These are phyloP conservation scores for Linnemannia elongata DNA, from an alignment of 192 early-diverging fungal genomes.

Conservation along the genomic window DNA sequence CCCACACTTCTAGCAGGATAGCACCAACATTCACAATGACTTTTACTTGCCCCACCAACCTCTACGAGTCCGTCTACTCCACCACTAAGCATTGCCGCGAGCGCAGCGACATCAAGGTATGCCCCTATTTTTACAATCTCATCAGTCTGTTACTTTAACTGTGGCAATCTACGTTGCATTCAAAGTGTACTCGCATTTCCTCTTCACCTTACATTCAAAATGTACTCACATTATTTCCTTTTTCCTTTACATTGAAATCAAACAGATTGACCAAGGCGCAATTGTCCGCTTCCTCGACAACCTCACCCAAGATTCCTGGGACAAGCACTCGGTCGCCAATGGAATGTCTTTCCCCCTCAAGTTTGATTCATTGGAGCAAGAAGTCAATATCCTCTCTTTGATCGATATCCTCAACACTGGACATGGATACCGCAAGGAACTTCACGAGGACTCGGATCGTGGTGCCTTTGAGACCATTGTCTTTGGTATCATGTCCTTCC, in stretches of 20 bases:
- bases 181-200: neutral
- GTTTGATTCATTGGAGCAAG: constrained; percentile 79
- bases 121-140: neutral
- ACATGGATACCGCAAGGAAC: constrained; percentile 77
- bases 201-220: neutral
- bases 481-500: constrained; percentile 87
- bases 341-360: constrained; percentile 77
- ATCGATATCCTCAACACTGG: constrained; percentile 85
- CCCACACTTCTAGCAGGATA: neutral
- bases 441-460: constrained; percentile 72
- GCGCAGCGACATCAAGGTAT: constrained; percentile 48
- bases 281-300: constrained; percentile 36
- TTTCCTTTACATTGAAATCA: neutral
- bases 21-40: constrained; percentile 24
- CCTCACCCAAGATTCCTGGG: constrained; percentile 50
- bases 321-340: constrained; percentile 63
- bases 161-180: neutral
- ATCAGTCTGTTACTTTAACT: neutral
- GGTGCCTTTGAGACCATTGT: constrained; percentile 83
- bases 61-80: constrained; percentile 41
- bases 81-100: constrained; percentile 41
- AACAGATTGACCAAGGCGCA: constrained; percentile 41
- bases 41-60: constrained; percentile 45
- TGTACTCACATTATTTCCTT: neutral
- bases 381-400: constrained; percentile 82